Conservation (phyloP, 2,329 filamentous ascomycete genomes). For the Gyromitra esculenta region DNA sequence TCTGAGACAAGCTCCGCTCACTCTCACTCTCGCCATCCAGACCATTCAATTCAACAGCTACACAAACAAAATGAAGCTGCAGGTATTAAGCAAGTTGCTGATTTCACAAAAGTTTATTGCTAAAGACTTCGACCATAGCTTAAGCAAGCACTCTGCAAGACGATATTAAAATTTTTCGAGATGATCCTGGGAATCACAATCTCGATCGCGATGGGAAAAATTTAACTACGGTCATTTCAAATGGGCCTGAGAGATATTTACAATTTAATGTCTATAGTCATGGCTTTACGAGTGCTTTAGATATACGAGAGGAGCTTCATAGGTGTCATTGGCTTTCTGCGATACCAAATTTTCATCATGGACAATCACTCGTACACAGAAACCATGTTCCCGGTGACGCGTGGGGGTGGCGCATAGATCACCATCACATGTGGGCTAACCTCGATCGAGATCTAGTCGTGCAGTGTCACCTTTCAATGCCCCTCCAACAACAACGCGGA, state of each 20-base stretch:
- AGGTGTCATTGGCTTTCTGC: neutral
- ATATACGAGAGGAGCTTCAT: neutral
- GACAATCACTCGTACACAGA: slow-evolving; percentile 35
- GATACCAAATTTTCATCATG: slow-evolving; percentile 24
- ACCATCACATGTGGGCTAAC: slow-evolving; percentile 45
- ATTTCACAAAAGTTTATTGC: neutral
- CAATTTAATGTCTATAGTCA: neutral
- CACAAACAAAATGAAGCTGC: neutral
- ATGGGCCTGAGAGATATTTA: neutral
- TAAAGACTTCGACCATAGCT: neutral
- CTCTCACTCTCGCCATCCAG: neutral
- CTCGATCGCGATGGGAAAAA: slow-evolving; percentile 11
- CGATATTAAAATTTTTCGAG: neutral
- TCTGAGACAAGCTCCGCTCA: slow-evolving; percentile 5
- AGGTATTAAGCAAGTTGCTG: neutral
- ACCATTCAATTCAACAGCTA: neutral
- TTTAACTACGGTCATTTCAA: neutral
- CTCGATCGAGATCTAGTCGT: slow-evolving; percentile 44
- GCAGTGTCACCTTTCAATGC: slow-evolving; percentile 49
- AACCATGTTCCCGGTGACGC: neutral
- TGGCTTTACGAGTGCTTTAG: neutral
- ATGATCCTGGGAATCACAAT: slow-evolving; percentile 1
- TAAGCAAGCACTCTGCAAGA: neutral
- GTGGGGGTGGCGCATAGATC: slow-evolving; percentile 51
- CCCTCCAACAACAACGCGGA: slow-evolving; percentile 51